A percentile compares a stretch with the other conserved stretches of the same genome.
Conservation (phyloP, 257 asterid genomes). For the Euphrasia confusa region DNA sequence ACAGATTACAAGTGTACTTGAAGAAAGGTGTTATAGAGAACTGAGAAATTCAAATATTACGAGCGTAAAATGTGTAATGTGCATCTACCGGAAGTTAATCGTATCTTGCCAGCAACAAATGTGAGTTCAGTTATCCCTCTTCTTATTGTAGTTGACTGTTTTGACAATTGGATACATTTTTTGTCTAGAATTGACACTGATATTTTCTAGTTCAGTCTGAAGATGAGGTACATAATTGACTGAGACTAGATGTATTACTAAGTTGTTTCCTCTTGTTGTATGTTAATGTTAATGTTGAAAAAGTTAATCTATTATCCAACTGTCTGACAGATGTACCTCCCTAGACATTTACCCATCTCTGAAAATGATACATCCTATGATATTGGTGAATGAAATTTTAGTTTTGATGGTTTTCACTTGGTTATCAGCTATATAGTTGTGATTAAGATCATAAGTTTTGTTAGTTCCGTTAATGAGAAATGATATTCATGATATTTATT, state of each 20-base stretch:
- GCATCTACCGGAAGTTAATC: conserved; percentile 61
- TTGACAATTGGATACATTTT: not conserved
- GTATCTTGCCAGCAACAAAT: conserved; percentile 66
- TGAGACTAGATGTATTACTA: not conserved
- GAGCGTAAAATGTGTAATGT: conserved; percentile 55
- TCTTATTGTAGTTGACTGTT: conserved; percentile 20
- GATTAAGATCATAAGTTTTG: conserved; percentile 3
- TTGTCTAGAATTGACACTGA: conserved; percentile 13
- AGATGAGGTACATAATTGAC: conserved; percentile 18
- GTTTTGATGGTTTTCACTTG: conserved; percentile 1
- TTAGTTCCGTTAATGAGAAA: not conserved
- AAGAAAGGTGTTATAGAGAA: conserved; percentile 71
- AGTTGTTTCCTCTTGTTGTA: conserved; percentile 11
- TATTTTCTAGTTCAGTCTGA: conserved; percentile 20
- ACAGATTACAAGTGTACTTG: conserved; percentile 72
- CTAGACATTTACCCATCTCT: conserved; percentile 7
- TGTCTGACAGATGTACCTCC: conserved; percentile 1
- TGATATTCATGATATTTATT: conserved; percentile 15
- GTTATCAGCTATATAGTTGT: not conserved
- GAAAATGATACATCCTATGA: conserved; percentile 4
- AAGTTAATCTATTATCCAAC: conserved; percentile 6
- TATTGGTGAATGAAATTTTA: conserved; percentile 1
- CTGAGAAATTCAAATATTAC: conserved; percentile 53
- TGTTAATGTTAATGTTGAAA: conserved; percentile 12
- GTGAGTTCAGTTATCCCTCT: conserved; percentile 47